Base-by-base conservation (phyloP, 1,139 yeast species). In the Candida neerlandica region DNA sequence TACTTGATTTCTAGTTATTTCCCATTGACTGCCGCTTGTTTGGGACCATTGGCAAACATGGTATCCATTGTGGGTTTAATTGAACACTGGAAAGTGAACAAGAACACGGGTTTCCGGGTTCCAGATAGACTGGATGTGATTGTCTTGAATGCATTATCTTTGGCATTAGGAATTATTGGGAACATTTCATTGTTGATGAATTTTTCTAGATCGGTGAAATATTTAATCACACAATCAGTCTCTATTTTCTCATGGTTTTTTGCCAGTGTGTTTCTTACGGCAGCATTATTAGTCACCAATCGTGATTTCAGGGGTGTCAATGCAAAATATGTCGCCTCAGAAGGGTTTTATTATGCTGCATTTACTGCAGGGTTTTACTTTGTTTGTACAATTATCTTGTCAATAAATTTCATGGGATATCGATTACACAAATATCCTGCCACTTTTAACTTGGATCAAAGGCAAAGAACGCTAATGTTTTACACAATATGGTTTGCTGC, bases 301-400 rank as follows among this genome's bases (percentile, higher is more conserved):
- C 55, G 41, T 34, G 51, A 54, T 6, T 58, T 59, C 38, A 52
- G 51, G 41, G 58, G 57, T 15, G 47, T 47, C 2, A 41, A 53
- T 42, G 48, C 60, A 2, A 32, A 49, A 11, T 68, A 64, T 51
- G 29, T 27, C 0, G 64, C 73, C 3, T 76, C 89, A 0, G 85
- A 82, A 56, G 96, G 95, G 0, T 90, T 80, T 60, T 90, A 91
- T 89, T 86, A 77, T 63, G 96, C 90, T 0, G 79, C 80, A 0
- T 70, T 85, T 54, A 86, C 96, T 0, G 75, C 82, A 2, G 70
- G 75, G 1, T 65, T 87, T 30, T 89, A 90, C 64, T 77, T 81
- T 51, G 42, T 67, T 3, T 85, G 91, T 55, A 76, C 84, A 5
- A 26, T 73, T 0, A 63, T 85, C 19, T 70, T 89, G 45, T 54